Percentiles rank a stretch among this genome's conserved stretches.
These are phyloP conservation scores for Lomentospora prolificans DNA, from an alignment of 2,329 filamentous ascomycete species.

Conservation along the genomic window DNA sequence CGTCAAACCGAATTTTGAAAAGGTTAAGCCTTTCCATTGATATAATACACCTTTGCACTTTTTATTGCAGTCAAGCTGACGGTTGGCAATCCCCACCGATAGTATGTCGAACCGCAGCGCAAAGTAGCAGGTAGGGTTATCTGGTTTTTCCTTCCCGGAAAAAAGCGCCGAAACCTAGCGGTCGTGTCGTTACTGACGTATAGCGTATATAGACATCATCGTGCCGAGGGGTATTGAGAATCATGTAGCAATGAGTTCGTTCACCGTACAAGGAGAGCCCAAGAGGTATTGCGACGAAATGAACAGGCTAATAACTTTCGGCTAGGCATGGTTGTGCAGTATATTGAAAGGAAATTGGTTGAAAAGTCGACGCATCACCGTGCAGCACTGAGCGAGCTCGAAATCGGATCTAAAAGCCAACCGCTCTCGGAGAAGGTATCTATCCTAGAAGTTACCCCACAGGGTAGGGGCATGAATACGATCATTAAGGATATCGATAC, in stretches of 20 bases:
- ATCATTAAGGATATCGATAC: slow-evolving; percentile 77
- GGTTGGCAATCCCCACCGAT: not conserved
- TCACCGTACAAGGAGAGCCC: not conserved
- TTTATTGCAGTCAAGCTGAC: not conserved
- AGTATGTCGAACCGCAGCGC: slow-evolving; percentile 84
- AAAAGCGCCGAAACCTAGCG: not conserved
- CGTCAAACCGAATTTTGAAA: slow-evolving; percentile 94
- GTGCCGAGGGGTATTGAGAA: slow-evolving; percentile 94
- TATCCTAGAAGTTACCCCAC: slow-evolving; percentile 64
- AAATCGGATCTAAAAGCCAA: slow-evolving; percentile 59
- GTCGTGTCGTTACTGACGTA: not conserved
- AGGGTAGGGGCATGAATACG: slow-evolving; percentile 81
- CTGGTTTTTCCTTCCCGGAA: slow-evolving; percentile 11
- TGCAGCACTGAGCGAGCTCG: slow-evolving; percentile 65
- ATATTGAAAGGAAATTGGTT: slow-evolving; percentile 77
- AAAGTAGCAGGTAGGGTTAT: slow-evolving; percentile 59
- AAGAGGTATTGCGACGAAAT: not conserved
- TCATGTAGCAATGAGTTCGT: slow-evolving; percentile 71
- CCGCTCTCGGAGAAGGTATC: slow-evolving; percentile 67
- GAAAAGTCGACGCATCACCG: slow-evolving; percentile 81
- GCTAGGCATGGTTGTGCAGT: slow-evolving; percentile 81
- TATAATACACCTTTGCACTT: not conserved
- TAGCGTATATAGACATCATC: slow-evolving; percentile 59
- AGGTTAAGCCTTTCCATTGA: slow-evolving; percentile 33
- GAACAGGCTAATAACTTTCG: slow-evolving; percentile 3